A percentile compares a stretch with the other conserved stretches of the same genome.
These are phyloP conservation scores for Chondrus crispus DNA, from an alignment of 23 red algal species.

Conservation along the genomic window DNA sequence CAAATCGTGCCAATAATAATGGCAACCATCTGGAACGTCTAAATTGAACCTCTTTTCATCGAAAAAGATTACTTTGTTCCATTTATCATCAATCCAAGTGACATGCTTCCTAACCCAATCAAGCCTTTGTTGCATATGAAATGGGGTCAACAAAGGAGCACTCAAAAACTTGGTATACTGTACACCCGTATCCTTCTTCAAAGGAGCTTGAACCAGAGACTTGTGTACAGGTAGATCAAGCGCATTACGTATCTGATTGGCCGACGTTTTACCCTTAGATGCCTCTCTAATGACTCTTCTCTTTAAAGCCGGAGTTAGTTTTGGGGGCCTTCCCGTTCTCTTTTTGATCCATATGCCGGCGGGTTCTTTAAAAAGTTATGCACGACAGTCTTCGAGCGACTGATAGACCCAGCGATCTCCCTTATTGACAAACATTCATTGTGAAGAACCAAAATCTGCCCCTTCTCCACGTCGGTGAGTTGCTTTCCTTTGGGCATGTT, in stretches of 20 bases:
- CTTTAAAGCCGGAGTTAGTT: neutral
- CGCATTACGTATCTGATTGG: neutral
- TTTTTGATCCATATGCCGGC: neutral
- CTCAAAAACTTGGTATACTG: neutral
- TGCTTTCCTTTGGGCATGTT: neutral
- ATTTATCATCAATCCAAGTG: neutral
- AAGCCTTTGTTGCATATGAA: neutral
- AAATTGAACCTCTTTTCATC: neutral
- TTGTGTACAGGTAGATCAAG: neutral
- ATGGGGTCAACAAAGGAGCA: neutral
- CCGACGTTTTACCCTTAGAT: neutral
- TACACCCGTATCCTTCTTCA: neutral
- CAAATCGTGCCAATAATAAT: constrained; percentile 10
- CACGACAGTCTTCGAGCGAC: neutral
- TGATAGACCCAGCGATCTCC: neutral
- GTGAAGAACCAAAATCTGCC: neutral
- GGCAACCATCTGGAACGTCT: neutral
- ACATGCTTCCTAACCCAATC: neutral
- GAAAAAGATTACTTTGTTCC: neutral
- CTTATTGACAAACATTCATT: neutral
- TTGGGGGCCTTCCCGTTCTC: neutral
- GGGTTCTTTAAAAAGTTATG: neutral
- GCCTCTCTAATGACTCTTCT: neutral
- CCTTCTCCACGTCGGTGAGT: neutral
- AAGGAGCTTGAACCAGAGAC: neutral